Evolutionary conservation across 345 rosid species (phyloP), one percentile per base, ranked within the genome.

Genomic region (Heritiera fomes): DNA sequence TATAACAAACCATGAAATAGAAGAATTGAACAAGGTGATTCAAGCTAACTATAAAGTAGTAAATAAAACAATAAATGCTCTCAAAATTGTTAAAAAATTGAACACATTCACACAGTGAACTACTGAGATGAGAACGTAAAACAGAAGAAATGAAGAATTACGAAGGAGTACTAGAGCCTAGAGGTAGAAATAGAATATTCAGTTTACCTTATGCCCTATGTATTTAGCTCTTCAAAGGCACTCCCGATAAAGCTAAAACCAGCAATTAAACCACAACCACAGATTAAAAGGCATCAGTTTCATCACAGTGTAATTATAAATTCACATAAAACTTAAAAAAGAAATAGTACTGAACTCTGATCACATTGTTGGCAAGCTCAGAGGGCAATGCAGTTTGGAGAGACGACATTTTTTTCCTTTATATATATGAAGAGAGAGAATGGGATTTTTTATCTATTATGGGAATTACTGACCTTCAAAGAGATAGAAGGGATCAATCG

Each of bases 311-410:
- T 41, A 43, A 23, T 43, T 58, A 18, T 8, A 15, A 23, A 69
- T 13, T n/a, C 8, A 47, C 55, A 83, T 30, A 40, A 14, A 56
- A 75, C 20, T 15, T 7, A 8, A 11, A 63, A 73, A 47, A 30
- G 8, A 17, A 50, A 15, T 6, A 81, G 79, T 28, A 85, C 92
- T 82, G 79, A 52, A 96, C 99, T 87, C 98, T 89, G 76, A 92
- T 86, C 6, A 77, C 97, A 73, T 86, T 94, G 89, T 96, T 86
- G 80, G 99, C 99, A 40, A 97, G 91, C 77, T 94, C 98, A 66
- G 98, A 98, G 53, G 98, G 98, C 85, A 96, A 80, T 8, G 93
- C 91, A 62, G 89, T 87, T 83, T 96, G 98, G 49, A 96, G 80
- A 75, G 99, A 90, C 75, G 94, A 93, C 97, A 94, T 94, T 67